Conservation (phyloP, 306 rosid species). For the Pachyrhizus erosus region DNA sequence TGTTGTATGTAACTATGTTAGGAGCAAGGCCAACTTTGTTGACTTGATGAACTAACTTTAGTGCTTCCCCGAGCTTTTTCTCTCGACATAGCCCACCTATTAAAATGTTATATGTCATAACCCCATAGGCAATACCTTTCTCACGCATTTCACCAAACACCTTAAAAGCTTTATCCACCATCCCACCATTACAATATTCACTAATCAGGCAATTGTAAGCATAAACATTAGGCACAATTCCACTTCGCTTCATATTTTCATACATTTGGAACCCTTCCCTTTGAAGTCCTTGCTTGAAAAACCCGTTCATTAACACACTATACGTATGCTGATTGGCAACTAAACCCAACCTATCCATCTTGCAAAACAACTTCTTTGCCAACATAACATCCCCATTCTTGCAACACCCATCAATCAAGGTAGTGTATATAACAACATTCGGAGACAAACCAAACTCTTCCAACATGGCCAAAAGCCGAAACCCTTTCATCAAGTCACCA, state of each 20-base stretch:
- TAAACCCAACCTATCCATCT: conserved; percentile 62
- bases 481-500: conserved; percentile 66
- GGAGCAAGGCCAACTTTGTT: conserved; percentile 59
- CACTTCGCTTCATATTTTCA: conserved; percentile 62
- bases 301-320: conserved; percentile 68
- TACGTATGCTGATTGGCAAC: conserved; percentile 73
- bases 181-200: conserved; percentile 60
- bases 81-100: conserved; percentile 65
- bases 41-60: conserved; percentile 58
- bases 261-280: conserved; percentile 75
- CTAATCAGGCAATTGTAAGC: conserved; percentile 64
- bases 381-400: conserved; percentile 66
- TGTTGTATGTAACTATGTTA: conserved; percentile 64
- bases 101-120: conserved; percentile 65
- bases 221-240: conserved; percentile 59
- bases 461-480: conserved; percentile 61
- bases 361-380: conserved; percentile 67
- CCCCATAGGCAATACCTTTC: conserved; percentile 61
- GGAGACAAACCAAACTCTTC: conserved; percentile 57
- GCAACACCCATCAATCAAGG: conserved; percentile 80
- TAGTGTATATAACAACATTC: conserved; percentile 72
- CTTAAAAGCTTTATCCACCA: conserved; percentile 53
- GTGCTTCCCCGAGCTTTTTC: conserved; percentile 57
- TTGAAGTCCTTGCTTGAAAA: conserved; percentile 72
- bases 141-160: conserved; percentile 75